These are phyloP conservation scores for Brettanomyces bruxellensis DNA, from an alignment of 805 yeast species.

Conservation along the genomic window DNA sequence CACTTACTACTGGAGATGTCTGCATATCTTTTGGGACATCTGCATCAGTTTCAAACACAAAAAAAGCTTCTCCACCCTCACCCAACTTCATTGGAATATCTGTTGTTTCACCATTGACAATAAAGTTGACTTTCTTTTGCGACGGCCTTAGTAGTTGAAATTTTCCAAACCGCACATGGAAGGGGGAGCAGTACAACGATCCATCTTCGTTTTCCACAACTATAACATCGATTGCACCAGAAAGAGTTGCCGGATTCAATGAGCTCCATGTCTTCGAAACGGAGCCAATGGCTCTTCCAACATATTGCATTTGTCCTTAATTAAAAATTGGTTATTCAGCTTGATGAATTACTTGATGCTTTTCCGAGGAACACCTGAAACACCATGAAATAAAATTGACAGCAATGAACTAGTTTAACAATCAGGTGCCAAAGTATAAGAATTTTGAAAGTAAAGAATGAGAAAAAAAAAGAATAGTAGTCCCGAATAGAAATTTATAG, in stretches of 20 bases:
- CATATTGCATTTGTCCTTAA: conserved; percentile 71
- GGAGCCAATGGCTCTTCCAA: conserved; percentile 89
- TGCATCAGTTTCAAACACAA: conserved; percentile 80
- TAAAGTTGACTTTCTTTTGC: conserved; percentile 85
- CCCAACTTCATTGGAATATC: conserved; percentile 93
- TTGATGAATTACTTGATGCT: no score
- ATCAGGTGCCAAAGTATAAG: no score
- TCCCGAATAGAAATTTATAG: no score
- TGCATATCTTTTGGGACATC: conserved; percentile 69
- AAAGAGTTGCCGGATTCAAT: conserved; percentile 88
- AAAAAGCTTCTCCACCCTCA: conserved; percentile 97
- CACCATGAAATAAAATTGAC: no score
- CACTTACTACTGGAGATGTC: conserved; percentile 78
- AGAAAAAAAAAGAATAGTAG: no score
- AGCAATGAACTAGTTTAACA: no score
- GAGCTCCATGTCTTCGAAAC: conserved; percentile 97
- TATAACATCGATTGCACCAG: conserved; percentile 95
- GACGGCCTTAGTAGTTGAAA: conserved; percentile 88
- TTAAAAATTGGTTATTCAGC: neutral
- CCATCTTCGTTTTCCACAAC: conserved; percentile 87
- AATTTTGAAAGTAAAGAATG: no score
- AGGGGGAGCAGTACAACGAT: conserved; percentile 73
- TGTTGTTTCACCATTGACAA: conserved; percentile 73
- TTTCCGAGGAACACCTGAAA: no score
- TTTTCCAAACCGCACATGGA: conserved; percentile 94